Evolutionary conservation across 495 filamentous ascomycete genomes (phyloP).

Genomic region (Chaetomium fimeti): DNA sequence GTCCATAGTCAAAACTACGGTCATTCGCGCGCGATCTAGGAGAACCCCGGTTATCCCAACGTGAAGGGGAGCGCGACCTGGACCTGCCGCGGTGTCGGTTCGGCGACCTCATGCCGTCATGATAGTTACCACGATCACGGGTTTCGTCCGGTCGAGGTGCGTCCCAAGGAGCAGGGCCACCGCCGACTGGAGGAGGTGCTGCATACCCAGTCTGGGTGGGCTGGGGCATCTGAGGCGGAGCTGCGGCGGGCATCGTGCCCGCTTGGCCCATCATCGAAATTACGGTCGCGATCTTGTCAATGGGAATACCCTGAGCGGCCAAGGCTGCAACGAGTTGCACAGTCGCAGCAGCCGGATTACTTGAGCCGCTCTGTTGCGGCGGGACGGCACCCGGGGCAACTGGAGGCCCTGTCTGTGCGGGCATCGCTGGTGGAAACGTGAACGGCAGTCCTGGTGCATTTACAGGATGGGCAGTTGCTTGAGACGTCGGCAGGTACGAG

Average conservation of each 20-base stretch:
- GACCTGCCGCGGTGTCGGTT: conserved; percentile 68
- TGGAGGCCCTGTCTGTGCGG: conserved; percentile 37
- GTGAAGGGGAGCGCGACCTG: conserved; percentile 66
- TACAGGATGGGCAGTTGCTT: conserved; percentile 52
- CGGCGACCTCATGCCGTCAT: conserved; percentile 52
- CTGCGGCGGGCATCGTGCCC: conserved; percentile 24
- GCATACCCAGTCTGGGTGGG: conserved; percentile 32
- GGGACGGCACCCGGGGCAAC: conserved; percentile 33
- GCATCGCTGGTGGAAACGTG: conserved; percentile 22
- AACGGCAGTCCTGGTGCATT: conserved; percentile 55
- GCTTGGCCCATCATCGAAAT: conserved; percentile 44
- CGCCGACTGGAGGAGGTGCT: conserved; percentile 30
- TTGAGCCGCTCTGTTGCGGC: conserved; percentile 41
- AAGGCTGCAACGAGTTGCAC: conserved; percentile 54
- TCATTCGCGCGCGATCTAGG: conserved; percentile 44
- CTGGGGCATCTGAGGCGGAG: conserved; percentile 29
- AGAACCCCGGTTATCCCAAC: conserved; percentile 56
- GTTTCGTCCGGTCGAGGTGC: conserved; percentile 45
- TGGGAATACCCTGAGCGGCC: conserved; percentile 44
- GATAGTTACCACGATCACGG: conserved; percentile 62
- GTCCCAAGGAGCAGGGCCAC: conserved; percentile 42
- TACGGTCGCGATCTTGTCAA: conserved; percentile 49
- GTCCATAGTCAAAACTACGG: conserved; percentile 44
- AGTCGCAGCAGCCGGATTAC: conserved; percentile 41
- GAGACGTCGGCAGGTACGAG: conserved; percentile 34